Base-by-base conservation (phyloP, 768 basidiomycete species). In the Nidularia pulvinata region DNA sequence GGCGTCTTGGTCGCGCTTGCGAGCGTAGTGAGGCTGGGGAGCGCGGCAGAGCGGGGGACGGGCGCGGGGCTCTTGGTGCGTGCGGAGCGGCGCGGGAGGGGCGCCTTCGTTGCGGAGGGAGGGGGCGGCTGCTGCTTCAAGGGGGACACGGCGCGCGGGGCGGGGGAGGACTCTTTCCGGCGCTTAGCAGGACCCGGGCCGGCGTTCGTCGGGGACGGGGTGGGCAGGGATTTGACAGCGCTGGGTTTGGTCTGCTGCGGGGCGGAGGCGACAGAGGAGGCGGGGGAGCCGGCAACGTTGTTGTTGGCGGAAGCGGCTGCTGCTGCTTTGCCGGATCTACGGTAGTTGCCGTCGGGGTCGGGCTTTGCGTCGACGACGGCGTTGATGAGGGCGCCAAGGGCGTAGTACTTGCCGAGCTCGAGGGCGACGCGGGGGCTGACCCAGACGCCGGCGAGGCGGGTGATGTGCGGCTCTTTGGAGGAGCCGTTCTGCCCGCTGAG, bases 391-490 rank as follows among this genome's bases (percentile, higher is more conserved):
- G 77, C 69, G 5, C 69, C 74, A 6, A 98, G 74, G 14, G 68
- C 70, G 61, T 97, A 98, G 5, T 76, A 71, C 3, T 78, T 76
- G 5, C 91, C 92, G 34, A 96, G 74, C 57, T 79, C 76, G 42
- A 82, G 66, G 1, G 95, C 95, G 7, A 86, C 66, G 5, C 79
- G 64, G 33, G 86, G 76, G 52, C 79, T 77, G 55, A 93, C 85
- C 95, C 95, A 98, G 33, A 86, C 89, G 11, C 95, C 95, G 2
- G 95, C 95, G 52, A 98, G 85, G 57, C 93, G 82, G 50, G 89
- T 83, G 62, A 84, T 77, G 48, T 66, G 59, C 6, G 77, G 69
- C 33, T 86, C 85, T 53, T 81, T 81, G 2, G 79, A 72, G 9
- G 86, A 81, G 52, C 89, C 83, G 66, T 96, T 96, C 63, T 91